Evolutionary conservation across 169 alveolate genomes (phyloP).

Genomic region (Cystoisospora suis): DNA sequence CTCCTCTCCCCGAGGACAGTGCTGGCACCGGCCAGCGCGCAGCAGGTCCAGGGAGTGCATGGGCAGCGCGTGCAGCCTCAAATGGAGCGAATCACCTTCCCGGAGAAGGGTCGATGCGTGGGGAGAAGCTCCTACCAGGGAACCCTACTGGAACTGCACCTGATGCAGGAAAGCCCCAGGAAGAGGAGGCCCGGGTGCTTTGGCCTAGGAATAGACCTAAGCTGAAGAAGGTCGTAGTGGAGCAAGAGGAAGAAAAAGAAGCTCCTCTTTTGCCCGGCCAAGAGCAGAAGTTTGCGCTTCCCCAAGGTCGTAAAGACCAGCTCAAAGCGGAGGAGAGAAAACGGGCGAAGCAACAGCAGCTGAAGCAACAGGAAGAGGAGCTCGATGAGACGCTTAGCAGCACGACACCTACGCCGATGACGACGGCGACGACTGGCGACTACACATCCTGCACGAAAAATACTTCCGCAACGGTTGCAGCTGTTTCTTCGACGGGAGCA

Average conservation of each 20-base stretch:
- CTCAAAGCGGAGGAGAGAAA: conserved; percentile 24
- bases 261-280: conserved; percentile 42
- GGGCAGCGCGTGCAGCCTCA: background rate
- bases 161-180: too few species aligned
- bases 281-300: conserved; percentile 47
- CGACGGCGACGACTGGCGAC: background rate
- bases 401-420: background rate
- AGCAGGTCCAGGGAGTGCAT: background rate
- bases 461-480: background rate
- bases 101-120: background rate
- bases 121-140: background rate
- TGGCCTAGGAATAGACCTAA: conserved; percentile 32
- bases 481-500: background rate
- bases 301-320: conserved; percentile 30
- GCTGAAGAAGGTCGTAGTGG: conserved; percentile 32
- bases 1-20: background rate
- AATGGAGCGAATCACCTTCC: background rate
- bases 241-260: conserved; percentile 25
- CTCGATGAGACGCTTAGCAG: background rate
- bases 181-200: background rate
- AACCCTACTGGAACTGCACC: too few species aligned
- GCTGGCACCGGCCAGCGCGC: background rate
- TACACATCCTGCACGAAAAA: too few species aligned
- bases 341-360: conserved; percentile 37
- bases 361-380: conserved; percentile 14